Conservation (phyloP, 257 asterid genomes). For the Solanum pennellii region DNA sequence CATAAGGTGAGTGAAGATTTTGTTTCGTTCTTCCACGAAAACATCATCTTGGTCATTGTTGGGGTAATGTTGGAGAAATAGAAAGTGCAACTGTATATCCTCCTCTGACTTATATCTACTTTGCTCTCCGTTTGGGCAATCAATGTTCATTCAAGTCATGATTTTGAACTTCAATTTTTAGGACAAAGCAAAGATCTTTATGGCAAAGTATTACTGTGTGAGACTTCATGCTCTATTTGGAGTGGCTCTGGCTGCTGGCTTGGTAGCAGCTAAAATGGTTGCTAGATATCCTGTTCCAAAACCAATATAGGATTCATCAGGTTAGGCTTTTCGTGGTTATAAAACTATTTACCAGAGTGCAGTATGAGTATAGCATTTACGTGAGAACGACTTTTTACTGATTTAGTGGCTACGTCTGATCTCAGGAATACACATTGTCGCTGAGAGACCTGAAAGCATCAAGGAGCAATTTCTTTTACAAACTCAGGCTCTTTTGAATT, state of each 20-base stretch:
- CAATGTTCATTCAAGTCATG: not conserved
- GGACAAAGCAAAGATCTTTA: constrained; percentile 60
- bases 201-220: constrained; percentile 81
- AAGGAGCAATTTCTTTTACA: not conserved
- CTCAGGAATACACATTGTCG: not conserved
- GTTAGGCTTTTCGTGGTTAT: not conserved
- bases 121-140: not conserved
- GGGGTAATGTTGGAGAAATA: not conserved
- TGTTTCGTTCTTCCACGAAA: not conserved
- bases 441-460: not conserved
- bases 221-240: constrained; percentile 61
- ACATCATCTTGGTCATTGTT: not conserved
- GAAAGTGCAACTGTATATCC: not conserved
- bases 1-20: constrained; percentile 39
- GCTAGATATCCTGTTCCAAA: constrained; percentile 28
- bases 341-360: not conserved
- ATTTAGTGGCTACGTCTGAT: not conserved
- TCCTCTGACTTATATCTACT: not conserved
- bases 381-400: not conserved
- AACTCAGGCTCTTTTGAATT: not conserved
- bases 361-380: not conserved
- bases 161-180: constrained; percentile 2
- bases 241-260: constrained; percentile 56
- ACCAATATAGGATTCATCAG: constrained; percentile 7
- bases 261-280: constrained; percentile 50